phyloP scores from a whole-genome alignment of 306 rosid genomes.

The Pyrus bretschneideri region DNA sequence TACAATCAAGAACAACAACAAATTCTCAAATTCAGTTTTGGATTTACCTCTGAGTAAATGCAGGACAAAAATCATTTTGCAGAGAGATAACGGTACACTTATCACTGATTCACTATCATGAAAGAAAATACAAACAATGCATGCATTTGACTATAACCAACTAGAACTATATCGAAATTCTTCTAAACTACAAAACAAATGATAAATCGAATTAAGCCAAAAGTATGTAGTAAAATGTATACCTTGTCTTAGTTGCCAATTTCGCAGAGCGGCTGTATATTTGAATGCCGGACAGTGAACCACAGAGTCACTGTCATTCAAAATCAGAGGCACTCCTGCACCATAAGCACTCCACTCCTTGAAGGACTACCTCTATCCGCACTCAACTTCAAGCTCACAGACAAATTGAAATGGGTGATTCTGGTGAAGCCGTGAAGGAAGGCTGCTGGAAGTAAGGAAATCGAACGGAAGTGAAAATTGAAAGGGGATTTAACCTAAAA shows the following conservation, averaged over 20 bases:
- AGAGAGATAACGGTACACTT: not conserved
- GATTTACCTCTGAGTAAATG: not conserved
- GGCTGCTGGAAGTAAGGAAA: too few relatives aligned
- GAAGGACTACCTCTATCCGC: too few relatives aligned
- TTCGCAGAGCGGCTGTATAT: slow-evolving; percentile 46
- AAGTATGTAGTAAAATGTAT: not conserved
- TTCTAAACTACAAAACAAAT: not conserved
- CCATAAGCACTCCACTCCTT: too few relatives aligned
- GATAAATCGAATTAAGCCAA: not conserved
- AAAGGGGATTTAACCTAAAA: too few relatives aligned
- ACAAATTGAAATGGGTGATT: too few relatives aligned
- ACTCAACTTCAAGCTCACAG: too few relatives aligned
- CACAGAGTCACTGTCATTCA: slow-evolving; percentile 51
- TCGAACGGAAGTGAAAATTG: too few relatives aligned
- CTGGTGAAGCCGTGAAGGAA: too few relatives aligned
- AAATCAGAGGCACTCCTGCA: too few relatives aligned
- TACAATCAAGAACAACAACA: not conserved
- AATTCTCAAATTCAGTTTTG: not conserved
- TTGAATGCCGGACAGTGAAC: slow-evolving; percentile 88
- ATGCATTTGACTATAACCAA: not conserved
- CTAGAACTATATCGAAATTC: not conserved
- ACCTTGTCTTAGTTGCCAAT: slow-evolving; percentile 54
- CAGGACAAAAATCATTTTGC: not conserved
- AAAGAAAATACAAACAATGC: not conserved
- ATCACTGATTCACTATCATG: not conserved